Percentiles rank a stretch among this genome's conserved stretches.
Evolutionary conservation across 148 eudicot genomes (phyloP).

Genomic region (Agrostemma githago): DNA sequence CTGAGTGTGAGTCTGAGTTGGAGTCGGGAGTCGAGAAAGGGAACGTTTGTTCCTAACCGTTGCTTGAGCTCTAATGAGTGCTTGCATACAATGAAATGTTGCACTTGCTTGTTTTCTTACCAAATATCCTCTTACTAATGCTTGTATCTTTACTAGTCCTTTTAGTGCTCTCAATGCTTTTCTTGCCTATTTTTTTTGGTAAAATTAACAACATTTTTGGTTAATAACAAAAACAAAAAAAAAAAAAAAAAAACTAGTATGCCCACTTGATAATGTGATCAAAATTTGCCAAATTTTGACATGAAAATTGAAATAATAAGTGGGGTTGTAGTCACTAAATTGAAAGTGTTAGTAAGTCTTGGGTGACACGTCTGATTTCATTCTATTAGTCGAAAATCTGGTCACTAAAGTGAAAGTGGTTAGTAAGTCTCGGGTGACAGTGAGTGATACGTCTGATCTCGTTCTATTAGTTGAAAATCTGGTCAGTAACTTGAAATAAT

Average conservation of each 20-base stretch:
- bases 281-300: neutral
- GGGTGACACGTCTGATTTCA: neutral
- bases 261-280: neutral
- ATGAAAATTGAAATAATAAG: neutral
- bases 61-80: slow-evolving; percentile 70
- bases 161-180: slow-evolving; percentile 71
- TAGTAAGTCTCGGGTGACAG: no score
- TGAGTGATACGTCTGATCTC: no score
- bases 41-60: slow-evolving; percentile 54
- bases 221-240: neutral
- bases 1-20: no score
- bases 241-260: neutral
- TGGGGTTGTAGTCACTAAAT: neutral
- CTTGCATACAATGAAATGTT: slow-evolving; percentile 71
- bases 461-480: neutral
- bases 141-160: slow-evolving; percentile 78
- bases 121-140: slow-evolving; percentile 69
- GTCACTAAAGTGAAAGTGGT: no score
- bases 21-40: slow-evolving; percentile 12
- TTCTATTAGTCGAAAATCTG: no score
- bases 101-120: slow-evolving; percentile 81
- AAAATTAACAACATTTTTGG: neutral
- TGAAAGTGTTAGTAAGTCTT: neutral
- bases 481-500: no score
- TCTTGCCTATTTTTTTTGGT: slow-evolving; percentile 40